A percentile compares a stretch with the other conserved stretches of the same genome.
phyloP scores from a whole-genome alignment of 495 filamentous ascomycete species.

The Astrocystis sublimbata region DNA sequence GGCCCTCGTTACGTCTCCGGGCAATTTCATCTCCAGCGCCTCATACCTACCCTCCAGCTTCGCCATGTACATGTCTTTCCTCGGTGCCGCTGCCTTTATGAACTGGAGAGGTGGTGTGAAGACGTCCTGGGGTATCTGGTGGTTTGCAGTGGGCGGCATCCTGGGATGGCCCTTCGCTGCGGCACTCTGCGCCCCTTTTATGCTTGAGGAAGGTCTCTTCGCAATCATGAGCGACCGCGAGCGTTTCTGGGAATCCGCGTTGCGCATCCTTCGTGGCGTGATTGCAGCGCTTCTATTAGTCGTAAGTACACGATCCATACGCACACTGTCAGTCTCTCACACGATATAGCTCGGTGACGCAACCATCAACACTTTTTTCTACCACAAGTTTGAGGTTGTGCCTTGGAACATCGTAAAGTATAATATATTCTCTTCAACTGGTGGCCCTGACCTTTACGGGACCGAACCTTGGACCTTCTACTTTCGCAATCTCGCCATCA shows the following conservation, averaged over 20 bases:
- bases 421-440: conserved; percentile 81
- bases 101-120: conserved; percentile 74
- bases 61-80: conserved; percentile 91
- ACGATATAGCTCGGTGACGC: conserved; percentile 46
- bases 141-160: conserved; percentile 87
- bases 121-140: conserved; percentile 81
- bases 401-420: conserved; percentile 93
- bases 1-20: conserved; percentile 73
- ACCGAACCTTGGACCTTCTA: conserved; percentile 98
- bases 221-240: conserved; percentile 59
- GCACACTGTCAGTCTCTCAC: conserved; percentile 21
- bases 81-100: conserved; percentile 86
- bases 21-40: conserved; percentile 88
- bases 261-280: conserved; percentile 64
- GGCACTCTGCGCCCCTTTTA: conserved; percentile 77
- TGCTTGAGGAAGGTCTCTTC: conserved; percentile 73
- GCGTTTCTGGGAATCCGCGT: conserved; percentile 54
- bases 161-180: conserved; percentile 95
- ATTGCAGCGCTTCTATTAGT: conserved; percentile 65
- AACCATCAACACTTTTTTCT: conserved; percentile 76
- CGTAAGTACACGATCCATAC: conserved; percentile 52
- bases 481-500: conserved; percentile 83
- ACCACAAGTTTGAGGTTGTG: conserved; percentile 72
- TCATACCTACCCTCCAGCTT: conserved; percentile 93
- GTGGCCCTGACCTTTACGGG: conserved; percentile 91